Evolutionary conservation across 1,139 yeast species (phyloP), one percentile per base, ranked within the genome.

Genomic region (Yamadazyma friedrichii): DNA sequence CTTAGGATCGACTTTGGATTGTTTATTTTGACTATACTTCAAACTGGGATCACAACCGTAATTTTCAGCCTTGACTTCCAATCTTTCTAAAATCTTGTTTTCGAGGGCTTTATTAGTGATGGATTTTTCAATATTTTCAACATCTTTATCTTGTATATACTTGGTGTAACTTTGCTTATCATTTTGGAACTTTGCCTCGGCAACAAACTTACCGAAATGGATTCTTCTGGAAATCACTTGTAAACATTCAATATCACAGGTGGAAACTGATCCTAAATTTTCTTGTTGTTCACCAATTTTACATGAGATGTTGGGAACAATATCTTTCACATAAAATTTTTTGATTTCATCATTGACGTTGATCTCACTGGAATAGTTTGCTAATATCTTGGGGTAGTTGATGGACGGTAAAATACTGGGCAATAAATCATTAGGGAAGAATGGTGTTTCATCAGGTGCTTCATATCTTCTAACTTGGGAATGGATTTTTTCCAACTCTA

Each of bases 131-230:
- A 93, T 84, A 0, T 94, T 96, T 11, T 71, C 67, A 4, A 78
- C 66, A 57, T 93, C 96, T 44, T 69, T 75, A 0, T 74, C 78
- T 48, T 68, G 59, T 51, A 93, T 93, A 53, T 89, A 66, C 52
- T 74, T 65, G 1, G 78, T 80, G 65, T 83, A 89, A 40, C 62
- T 62, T 39, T 78, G 87, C 34, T 71, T 76, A 50, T 91, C 95
- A 24, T 72, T 65, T 54, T 75, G 84, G 61, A 80, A 93, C 64
- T 93, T 93, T 33, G 96, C 85, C 60, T 93, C 98, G 5, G 98
- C 98, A 5, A 93, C 98, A 68, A 93, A 93, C 63, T 86, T 88
- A 39, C 98, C 98, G 64, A 93, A 93, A 65, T 93, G 98, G 51
- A 93, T 88, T 58, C 98, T 78, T 55, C 98, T 76, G n/a, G 96